Evolutionary conservation across 1,139 yeast species (phyloP).

Genomic region (Citeromyces siamensis): DNA sequence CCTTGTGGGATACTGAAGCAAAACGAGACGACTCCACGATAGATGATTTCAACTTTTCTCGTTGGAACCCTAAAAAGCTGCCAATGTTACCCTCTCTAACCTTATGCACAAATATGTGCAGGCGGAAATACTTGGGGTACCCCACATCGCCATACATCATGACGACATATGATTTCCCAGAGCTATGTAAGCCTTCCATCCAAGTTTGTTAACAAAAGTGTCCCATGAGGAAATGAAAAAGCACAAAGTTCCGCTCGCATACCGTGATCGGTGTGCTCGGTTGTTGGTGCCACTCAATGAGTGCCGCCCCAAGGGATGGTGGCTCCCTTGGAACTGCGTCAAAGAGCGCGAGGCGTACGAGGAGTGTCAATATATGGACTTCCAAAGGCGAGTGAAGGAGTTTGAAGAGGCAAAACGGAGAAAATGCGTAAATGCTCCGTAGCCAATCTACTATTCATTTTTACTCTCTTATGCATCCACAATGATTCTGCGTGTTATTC

Average conservation of each 20-base stretch:
- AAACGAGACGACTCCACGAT: too few species aligned
- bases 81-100: too few species aligned
- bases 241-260: slow-evolving; percentile 66
- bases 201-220: slow-evolving; percentile 24
- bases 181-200: not conserved
- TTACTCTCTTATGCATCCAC: too few species aligned
- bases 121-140: not conserved
- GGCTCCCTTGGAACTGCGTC: slow-evolving; percentile 59
- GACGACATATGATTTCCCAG: not conserved
- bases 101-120: too few species aligned
- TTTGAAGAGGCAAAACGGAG: slow-evolving; percentile 40
- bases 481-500: too few species aligned
- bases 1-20: too few species aligned
- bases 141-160: not conserved
- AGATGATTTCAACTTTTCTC: too few species aligned
- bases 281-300: slow-evolving; percentile 55
- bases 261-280: slow-evolving; percentile 82
- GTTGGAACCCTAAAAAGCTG: too few species aligned
- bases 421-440: too few species aligned
- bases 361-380: slow-evolving; percentile 77
- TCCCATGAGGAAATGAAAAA: slow-evolving; percentile 80
- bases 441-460: too few species aligned
- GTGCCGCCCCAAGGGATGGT: slow-evolving; percentile 42
- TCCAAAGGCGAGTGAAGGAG: slow-evolving; percentile 70
- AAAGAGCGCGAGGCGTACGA: slow-evolving; percentile 80